Evolutionary conservation across 306 rosid genomes (phyloP).

Genomic region (Castanea sativa): DNA sequence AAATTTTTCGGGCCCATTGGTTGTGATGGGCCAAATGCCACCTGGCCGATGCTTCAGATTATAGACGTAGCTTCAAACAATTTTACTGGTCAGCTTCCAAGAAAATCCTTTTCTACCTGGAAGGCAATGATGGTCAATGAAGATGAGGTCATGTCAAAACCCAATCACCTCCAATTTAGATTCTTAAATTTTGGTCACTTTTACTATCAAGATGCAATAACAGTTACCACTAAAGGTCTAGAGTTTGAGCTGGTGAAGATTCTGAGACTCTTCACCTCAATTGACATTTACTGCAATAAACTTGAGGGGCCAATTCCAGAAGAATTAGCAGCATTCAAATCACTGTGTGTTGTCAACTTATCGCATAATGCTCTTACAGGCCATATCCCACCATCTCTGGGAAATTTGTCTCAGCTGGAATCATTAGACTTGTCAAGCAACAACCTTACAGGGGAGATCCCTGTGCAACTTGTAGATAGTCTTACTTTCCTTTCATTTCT

Average conservation of each 20-base stretch:
- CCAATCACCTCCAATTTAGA: neutral
- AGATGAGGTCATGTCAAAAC: neutral
- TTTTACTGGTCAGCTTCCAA: slow-evolving; percentile 36
- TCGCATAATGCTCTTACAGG: slow-evolving; percentile 23
- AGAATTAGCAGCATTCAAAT: slow-evolving; percentile 15
- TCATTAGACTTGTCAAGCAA: slow-evolving; percentile 41
- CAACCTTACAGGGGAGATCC: slow-evolving; percentile 21
- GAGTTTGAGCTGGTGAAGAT: slow-evolving; percentile 11
- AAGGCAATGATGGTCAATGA: slow-evolving; percentile 33
- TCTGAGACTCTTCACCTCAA: neutral
- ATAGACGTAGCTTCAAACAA: slow-evolving; percentile 36
- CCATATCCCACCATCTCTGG: slow-evolving; percentile 31
- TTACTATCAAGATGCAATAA: slow-evolving; percentile 35
- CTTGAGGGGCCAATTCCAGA: slow-evolving; percentile 13
- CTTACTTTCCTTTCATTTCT: slow-evolving; percentile 21
- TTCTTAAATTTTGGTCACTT: neutral
- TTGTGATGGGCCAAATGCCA: neutral
- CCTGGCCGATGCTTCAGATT: slow-evolving; percentile 40
- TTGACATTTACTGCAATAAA: slow-evolving; percentile 24
- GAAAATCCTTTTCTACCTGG: slow-evolving; percentile 30
- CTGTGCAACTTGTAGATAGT: slow-evolving; percentile 1
- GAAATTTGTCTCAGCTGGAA: slow-evolving; percentile 22
- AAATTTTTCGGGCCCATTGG: slow-evolving; percentile 6
- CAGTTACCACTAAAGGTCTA: slow-evolving; percentile 13
- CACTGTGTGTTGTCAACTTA: slow-evolving; percentile 20